A percentile compares a stretch with the other conserved stretches of the same genome.
These are phyloP conservation scores for Dioscorea cayenensis DNA, from an alignment of 116 monocot genomes.

Conservation along the genomic window DNA sequence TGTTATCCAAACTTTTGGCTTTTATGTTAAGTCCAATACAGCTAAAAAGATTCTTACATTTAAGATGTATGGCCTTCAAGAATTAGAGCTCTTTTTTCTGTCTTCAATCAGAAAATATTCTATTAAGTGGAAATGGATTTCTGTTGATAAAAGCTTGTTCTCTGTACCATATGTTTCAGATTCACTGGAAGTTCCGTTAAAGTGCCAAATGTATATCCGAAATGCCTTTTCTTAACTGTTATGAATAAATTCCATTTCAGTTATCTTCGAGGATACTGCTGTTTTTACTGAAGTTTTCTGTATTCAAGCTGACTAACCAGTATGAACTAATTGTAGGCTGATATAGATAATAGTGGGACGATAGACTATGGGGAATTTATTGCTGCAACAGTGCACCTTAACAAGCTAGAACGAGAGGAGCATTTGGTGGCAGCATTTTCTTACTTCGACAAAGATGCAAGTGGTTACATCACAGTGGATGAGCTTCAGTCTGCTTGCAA, in stretches of 20 bases:
- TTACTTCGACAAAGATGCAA: constrained; percentile 71
- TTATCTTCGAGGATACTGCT: background rate
- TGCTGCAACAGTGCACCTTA: constrained; percentile 62
- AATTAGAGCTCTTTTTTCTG: too few relatives aligned
- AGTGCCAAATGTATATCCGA: too few relatives aligned
- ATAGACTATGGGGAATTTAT: constrained; percentile 69
- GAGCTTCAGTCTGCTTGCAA: constrained; percentile 63
- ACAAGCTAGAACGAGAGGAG: constrained; percentile 59
- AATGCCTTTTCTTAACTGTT: too few relatives aligned
- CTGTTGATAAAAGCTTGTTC: too few relatives aligned
- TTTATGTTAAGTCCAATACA: too few relatives aligned
- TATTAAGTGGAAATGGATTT: too few relatives aligned
- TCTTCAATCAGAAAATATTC: too few relatives aligned
- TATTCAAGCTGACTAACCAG: background rate
- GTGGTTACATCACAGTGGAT: constrained; percentile 55
- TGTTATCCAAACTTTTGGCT: too few relatives aligned
- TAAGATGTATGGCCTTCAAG: too few relatives aligned
- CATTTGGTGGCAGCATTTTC: constrained; percentile 55
- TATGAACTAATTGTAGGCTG: constrained; percentile 33
- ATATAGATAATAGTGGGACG: constrained; percentile 52
- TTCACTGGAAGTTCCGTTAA: too few relatives aligned
- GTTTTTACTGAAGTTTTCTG: background rate
- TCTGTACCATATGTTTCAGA: too few relatives aligned
- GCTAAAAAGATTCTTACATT: too few relatives aligned
- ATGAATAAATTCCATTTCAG: background rate